phyloP scores from a whole-genome alignment of 139 green algal genomes.

The Auxenochlorella protothecoides region DNA sequence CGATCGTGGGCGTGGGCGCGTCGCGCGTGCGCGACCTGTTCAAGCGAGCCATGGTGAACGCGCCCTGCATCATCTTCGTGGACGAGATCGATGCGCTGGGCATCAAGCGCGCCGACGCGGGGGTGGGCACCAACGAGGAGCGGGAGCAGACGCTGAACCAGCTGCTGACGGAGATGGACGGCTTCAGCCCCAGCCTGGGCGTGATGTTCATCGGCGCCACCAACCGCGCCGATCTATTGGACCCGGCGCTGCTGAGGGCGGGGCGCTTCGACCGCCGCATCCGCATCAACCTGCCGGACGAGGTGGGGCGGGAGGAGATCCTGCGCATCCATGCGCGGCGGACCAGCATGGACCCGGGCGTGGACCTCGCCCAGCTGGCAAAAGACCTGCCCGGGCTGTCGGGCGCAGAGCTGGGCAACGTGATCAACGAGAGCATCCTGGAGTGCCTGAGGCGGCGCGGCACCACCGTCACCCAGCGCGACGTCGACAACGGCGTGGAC shows the following conservation, averaged over 20 bases:
- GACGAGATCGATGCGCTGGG: slow-evolving; percentile 97
- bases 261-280: slow-evolving; percentile 94
- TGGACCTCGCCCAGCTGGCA: slow-evolving; percentile 85
- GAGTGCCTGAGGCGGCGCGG: slow-evolving; percentile 44
- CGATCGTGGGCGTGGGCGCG: slow-evolving; percentile 93
- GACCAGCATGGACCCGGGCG: slow-evolving; percentile 42
- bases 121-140: slow-evolving; percentile 46
- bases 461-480: slow-evolving; percentile 28
- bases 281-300: slow-evolving; percentile 62
- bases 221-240: slow-evolving; percentile 65
- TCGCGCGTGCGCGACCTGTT: slow-evolving; percentile 93
- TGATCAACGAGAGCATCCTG: slow-evolving; percentile 91
- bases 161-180: slow-evolving; percentile 97
- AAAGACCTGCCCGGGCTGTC: slow-evolving; percentile 79
- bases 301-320: slow-evolving; percentile 59
- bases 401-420: slow-evolving; percentile 86
- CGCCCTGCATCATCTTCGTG: slow-evolving; percentile 95
- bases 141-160: slow-evolving; percentile 95
- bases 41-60: slow-evolving; percentile 71
- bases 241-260: slow-evolving; percentile 69
- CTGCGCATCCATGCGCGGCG: slow-evolving; percentile 56
- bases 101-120: slow-evolving; percentile 61
- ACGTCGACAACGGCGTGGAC: slow-evolving; percentile 78
- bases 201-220: slow-evolving; percentile 96
- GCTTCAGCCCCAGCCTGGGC: slow-evolving; percentile 84